Evolutionary conservation across 2,329 filamentous ascomycete species (phyloP), one percentile per base, ranked within the genome.

Genomic region (Microthyrium microscopicum): DNA sequence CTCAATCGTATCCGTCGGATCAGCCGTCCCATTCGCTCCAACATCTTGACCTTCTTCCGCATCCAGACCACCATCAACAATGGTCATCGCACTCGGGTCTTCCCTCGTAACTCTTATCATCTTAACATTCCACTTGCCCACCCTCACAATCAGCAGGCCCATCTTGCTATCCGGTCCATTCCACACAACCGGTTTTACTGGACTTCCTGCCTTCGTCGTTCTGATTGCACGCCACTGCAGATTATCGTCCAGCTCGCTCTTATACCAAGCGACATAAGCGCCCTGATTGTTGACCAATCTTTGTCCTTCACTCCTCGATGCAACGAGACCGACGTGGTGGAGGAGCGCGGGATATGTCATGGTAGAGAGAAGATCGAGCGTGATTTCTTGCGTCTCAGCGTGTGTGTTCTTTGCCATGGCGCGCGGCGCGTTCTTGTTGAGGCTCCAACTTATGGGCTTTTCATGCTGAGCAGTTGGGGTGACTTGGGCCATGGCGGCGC

Each of bases 41-140:
- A n/a, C n/a, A n/a, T n/a, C n/a, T n/a, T n/a, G n/a, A n/a, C n/a
- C n/a, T n/a, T n/a, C n/a, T n/a, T n/a, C n/a, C n/a, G n/a, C n/a
- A n/a, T n/a, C n/a, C n/a, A n/a, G n/a, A n/a, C n/a, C n/a, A n/a
- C n/a, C n/a, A n/a, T n/a, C n/a, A n/a, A n/a, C n/a, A n/a, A n/a
- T n/a, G n/a, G n/a, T n/a, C n/a, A n/a, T n/a, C n/a, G n/a, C n/a
- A n/a, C n/a, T n/a, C n/a, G n/a, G n/a, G n/a, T 61, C 57, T 37
- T 74, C 69, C 9, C 56, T 53, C 4, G 74, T 49, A 26, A 75
- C 57, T 29, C 61, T 59, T 20, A 73, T 57, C 16, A 72, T 53
- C 43, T 66, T 66, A 22, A 73, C 56, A 43, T 67, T 72, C 59
- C 66, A 70, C 45, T 76, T 76, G 5, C 71, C 71, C 2, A 64